Base-by-base conservation (phyloP, 106 monocot species). In the Chionographis japonica region DNA sequence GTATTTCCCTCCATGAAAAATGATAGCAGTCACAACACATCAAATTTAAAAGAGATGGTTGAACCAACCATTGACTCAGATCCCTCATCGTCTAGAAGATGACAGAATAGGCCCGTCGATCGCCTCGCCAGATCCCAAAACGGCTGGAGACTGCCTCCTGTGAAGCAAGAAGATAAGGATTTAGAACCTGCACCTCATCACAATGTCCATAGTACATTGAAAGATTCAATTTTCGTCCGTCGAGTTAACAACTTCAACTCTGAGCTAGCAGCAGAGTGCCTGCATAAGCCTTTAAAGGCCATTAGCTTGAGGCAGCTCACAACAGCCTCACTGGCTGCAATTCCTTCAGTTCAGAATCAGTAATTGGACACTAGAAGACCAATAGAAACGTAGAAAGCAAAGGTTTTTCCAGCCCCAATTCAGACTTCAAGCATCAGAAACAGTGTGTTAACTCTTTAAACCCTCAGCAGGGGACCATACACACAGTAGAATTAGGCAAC, bases 31-130 rank as follows among this genome's bases (percentile, higher is more conserved):
- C 15, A 46, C 7, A 20, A 8, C 15, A 18, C 36, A 52, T n/a
- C 12, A 19, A 43, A 27, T 38, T 14, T 7, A 46, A 49, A 72
- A 16, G 53, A 18, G 12, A 71, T 38, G 14, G 53, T 52, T 58
- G 52, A 76, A 80, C 70, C n/a, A 54, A 83, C 83, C 79, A 87
- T 79, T 70, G 77, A 73, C 12, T 80, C 16, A 35, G 35, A 72
- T 55, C 49, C 63, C 61, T 67, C 54, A 68, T 73, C 59, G 65
- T 68, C 46, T 0, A 46, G 54, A 50, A 66, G 20, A 66, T 16
- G 54, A 36, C n/a, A 41, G 15, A 61, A 11, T 15, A 50, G 37
- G 63, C 13, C 27, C 39, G 20, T 68, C 55, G 63, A 65, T 42
- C 17, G 12, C 50, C 2, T 50, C 46, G 17, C 41, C 15, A 40